A percentile compares a stretch with the other conserved stretches of the same genome.
phyloP scores from a whole-genome alignment of 257 asterid species.

The Misopates orontium region DNA sequence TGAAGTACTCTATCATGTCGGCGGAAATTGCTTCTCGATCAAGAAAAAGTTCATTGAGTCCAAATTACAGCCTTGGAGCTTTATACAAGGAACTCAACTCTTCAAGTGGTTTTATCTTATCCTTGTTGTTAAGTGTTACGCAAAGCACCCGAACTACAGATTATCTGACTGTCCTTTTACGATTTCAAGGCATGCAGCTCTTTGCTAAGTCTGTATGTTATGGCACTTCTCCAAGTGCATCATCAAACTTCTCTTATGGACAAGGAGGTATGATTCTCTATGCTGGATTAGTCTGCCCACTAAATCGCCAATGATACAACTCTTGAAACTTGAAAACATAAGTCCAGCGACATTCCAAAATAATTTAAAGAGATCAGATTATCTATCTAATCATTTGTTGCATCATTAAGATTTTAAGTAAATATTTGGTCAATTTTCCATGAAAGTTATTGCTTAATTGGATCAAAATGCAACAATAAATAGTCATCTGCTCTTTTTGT shows the following conservation, averaged over 20 bases:
- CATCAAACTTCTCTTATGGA: constrained; percentile 26
- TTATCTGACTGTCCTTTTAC: constrained; percentile 55
- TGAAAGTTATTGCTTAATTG: background rate
- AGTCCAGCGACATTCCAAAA: background rate
- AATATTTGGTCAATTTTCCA: constrained; percentile 7
- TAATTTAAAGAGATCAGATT: background rate
- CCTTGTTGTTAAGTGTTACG: constrained; percentile 68
- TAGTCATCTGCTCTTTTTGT: background rate
- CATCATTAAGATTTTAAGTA: background rate
- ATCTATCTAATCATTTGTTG: background rate
- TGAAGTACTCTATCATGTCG: constrained; percentile 81
- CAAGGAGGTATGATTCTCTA: constrained; percentile 50
- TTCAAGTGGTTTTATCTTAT: constrained; percentile 76
- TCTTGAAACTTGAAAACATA: constrained; percentile 5
- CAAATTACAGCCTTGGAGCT: constrained; percentile 59
- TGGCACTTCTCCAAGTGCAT: constrained; percentile 37
- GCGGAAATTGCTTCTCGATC: constrained; percentile 89
- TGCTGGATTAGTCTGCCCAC: constrained; percentile 12
- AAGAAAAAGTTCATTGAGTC: constrained; percentile 58
- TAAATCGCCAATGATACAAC: background rate
- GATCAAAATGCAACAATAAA: background rate
- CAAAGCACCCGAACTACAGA: constrained; percentile 53
- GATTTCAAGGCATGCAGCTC: constrained; percentile 73
- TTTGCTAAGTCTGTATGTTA: constrained; percentile 67
- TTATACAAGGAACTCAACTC: constrained; percentile 74